These are phyloP conservation scores for Striga hermonthica DNA, from an alignment of 305 asterid species.

Conservation along the genomic window DNA sequence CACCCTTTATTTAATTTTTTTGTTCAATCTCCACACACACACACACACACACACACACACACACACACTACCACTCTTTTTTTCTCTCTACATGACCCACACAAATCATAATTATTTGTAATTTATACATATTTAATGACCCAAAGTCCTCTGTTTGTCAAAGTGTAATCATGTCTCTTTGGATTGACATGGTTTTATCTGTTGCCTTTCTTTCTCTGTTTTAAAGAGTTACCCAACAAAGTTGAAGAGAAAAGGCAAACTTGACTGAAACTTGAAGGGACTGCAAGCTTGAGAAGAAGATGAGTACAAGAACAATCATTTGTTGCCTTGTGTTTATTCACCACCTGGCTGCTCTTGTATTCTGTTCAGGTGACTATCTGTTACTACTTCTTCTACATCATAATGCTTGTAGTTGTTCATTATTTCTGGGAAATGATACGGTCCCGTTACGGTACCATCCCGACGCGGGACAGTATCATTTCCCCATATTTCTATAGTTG, in stretches of 20 bases:
- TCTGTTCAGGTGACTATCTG: conserved; percentile 50
- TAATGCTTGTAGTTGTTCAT: not conserved
- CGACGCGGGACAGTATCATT: too few relatives aligned
- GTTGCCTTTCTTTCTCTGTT: conserved; percentile 26
- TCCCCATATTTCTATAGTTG: not conserved
- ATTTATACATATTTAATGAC: conserved; percentile 29
- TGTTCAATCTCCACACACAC: too few relatives aligned
- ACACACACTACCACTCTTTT: conserved; percentile 11
- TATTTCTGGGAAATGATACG: too few relatives aligned
- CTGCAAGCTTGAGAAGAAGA: not conserved
- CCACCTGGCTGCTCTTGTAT: conserved; percentile 42
- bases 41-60: too few relatives aligned
- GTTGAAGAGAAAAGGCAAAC: not conserved
- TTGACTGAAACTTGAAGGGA: not conserved
- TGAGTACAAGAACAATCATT: conserved; percentile 27
- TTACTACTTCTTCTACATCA: not conserved
- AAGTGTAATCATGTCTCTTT: conserved; percentile 41
- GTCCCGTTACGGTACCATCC: too few relatives aligned
- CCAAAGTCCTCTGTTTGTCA: conserved; percentile 37
- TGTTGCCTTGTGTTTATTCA: conserved; percentile 38
- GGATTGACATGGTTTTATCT: conserved; percentile 33
- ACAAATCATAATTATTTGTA: not conserved
- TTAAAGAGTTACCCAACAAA: not conserved
- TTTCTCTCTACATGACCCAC: not conserved
- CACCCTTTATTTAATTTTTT: conserved; percentile 17